Evolutionary conservation across 2,329 filamentous ascomycete genomes (phyloP).

Genomic region (Trichophyton equinum): DNA sequence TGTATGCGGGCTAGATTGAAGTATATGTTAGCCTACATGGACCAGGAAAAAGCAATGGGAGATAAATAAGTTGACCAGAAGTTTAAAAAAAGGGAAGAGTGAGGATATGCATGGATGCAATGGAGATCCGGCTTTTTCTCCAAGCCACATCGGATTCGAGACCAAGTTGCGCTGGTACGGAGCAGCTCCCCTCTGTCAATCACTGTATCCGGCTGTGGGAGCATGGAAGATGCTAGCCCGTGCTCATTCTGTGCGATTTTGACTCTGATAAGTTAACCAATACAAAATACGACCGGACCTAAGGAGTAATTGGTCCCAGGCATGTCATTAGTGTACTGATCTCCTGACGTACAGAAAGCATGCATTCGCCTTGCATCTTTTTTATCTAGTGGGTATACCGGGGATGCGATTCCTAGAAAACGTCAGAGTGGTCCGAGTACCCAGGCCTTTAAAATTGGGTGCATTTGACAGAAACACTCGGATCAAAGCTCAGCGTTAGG

Average conservation of each 20-base stretch:
- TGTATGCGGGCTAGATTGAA: background rate
- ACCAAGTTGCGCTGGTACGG: background rate
- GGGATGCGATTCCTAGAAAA: background rate
- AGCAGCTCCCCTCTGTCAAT: background rate
- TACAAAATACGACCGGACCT: background rate
- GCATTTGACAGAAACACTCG: background rate
- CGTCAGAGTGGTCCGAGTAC: background rate
- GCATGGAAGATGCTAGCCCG: background rate
- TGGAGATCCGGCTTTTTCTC: conserved; percentile 1
- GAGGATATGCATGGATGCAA: background rate
- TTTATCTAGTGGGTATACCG: background rate
- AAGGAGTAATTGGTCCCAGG: background rate
- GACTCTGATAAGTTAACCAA: background rate
- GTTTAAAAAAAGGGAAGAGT: background rate
- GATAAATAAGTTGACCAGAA: background rate
- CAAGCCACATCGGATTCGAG: background rate
- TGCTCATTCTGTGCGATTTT: background rate
- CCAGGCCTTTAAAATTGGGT: background rate
- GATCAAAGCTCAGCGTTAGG: background rate
- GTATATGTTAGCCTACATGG: background rate
- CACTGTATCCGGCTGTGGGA: background rate
- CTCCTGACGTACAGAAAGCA: background rate
- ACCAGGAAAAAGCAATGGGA: conserved; percentile 1
- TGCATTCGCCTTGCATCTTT: background rate
- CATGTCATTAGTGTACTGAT: background rate